Percentiles rank a stretch among this genome's conserved stretches.
Conservation (phyloP, 495 filamentous ascomycete genomes). For the Mytilinidion resinicola region DNA sequence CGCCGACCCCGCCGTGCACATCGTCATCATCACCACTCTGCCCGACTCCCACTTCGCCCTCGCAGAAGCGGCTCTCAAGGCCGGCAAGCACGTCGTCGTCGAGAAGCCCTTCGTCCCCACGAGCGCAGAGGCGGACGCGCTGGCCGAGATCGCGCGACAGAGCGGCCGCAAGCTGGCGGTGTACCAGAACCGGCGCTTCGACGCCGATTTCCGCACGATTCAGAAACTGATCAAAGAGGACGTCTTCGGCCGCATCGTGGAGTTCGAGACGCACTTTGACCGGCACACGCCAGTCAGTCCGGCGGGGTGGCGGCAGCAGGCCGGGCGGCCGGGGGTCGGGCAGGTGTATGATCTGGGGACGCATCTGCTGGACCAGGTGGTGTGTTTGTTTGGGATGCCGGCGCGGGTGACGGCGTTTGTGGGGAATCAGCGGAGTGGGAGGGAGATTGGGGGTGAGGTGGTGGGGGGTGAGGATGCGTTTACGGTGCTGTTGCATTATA, state of each 20-base stretch:
- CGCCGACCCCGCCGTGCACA: constrained; percentile 57
- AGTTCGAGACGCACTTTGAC: constrained; percentile 83
- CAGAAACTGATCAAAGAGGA: constrained; percentile 52
- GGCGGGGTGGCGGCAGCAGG: constrained; percentile 65
- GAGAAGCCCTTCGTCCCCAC: constrained; percentile 86
- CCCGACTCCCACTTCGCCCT: constrained; percentile 68
- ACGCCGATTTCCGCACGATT: constrained; percentile 77
- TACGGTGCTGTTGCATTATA: constrained; percentile 64
- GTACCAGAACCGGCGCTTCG: constrained; percentile 85
- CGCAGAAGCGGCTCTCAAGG: constrained; percentile 57
- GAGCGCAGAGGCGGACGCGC: constrained; percentile 60
- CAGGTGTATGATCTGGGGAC: constrained; percentile 75
- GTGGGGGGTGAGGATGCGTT: constrained; percentile 64
- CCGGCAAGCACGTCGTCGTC: constrained; percentile 77
- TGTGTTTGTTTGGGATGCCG: constrained; percentile 70
- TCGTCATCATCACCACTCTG: constrained; percentile 69
- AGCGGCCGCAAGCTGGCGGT: constrained; percentile 61
- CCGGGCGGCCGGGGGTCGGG: constrained; percentile 57
- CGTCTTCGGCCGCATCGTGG: constrained; percentile 61
- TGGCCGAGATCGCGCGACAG: constrained; percentile 57
- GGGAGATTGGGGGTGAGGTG: constrained; percentile 23
- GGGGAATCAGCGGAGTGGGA: constrained; percentile 49
- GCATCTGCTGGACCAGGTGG: constrained; percentile 76
- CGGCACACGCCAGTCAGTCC: constrained; percentile 55
- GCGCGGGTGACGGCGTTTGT: constrained; percentile 61